Evolutionary conservation across 78 protist species (phyloP).

Genomic region (Dictyostelium discoideum): dicty_2.7 NC_007090.3:3576501-3577000

Average conservation of each 20-base stretch:
- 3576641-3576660: neutral
- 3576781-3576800: conserved; percentile 6
- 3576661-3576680: neutral
- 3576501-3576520: neutral
- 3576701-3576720: neutral
- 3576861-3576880: neutral
- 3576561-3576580: neutral
- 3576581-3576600: neutral
- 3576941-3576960: neutral
- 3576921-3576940: neutral
- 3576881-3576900: too few relatives aligned
- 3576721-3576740: neutral
- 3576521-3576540: neutral
- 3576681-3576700: neutral
- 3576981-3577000: neutral
- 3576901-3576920: neutral
- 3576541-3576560: neutral
- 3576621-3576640: neutral
- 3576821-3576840: neutral
- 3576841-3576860: conserved; percentile 8
- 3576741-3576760: neutral
- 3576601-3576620: conserved; percentile 4
- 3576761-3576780: neutral
- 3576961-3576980: neutral
- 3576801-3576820: neutral